Evolutionary conservation across 78 protist genomes (phyloP).

Genomic region (Isochrysis galbana): DNA sequence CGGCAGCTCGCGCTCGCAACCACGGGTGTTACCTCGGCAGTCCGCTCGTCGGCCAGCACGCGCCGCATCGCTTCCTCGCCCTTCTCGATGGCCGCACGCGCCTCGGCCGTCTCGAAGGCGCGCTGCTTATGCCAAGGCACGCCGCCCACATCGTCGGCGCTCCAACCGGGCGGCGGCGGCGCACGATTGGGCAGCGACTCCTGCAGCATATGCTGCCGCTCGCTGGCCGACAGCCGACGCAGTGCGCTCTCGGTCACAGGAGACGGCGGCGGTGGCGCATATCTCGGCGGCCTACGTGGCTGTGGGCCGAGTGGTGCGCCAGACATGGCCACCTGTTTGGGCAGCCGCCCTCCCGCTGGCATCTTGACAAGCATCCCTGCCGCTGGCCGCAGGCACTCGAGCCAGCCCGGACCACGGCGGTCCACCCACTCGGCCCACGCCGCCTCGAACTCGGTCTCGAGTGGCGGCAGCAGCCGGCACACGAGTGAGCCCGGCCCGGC

Average conservation of each 20-base stretch:
- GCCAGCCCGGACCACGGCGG: background rate
- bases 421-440: background rate
- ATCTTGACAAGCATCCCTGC: background rate
- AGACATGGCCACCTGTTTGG: background rate
- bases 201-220: slow-evolving; percentile 2
- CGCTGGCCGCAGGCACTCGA: background rate
- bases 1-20: background rate
- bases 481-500: background rate
- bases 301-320: no score
- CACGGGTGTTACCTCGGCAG: no score
- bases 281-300: no score
- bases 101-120: background rate
- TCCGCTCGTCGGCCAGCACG: background rate
- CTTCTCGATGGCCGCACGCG: background rate
- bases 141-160: slow-evolving; percentile 1
- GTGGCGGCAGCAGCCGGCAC: background rate
- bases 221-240: background rate
- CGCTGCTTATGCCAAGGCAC: background rate
- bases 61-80: background rate
- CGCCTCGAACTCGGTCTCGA: background rate
- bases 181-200: background rate
- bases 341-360: background rate
- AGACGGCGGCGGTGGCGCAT: background rate
- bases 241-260: background rate
- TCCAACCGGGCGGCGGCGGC: slow-evolving; percentile 30